Percentiles rank a stretch among this genome's conserved stretches.
Conservation (phyloP, 2,329 filamentous ascomycete genomes). For the Venturia aucupariae region DNA sequence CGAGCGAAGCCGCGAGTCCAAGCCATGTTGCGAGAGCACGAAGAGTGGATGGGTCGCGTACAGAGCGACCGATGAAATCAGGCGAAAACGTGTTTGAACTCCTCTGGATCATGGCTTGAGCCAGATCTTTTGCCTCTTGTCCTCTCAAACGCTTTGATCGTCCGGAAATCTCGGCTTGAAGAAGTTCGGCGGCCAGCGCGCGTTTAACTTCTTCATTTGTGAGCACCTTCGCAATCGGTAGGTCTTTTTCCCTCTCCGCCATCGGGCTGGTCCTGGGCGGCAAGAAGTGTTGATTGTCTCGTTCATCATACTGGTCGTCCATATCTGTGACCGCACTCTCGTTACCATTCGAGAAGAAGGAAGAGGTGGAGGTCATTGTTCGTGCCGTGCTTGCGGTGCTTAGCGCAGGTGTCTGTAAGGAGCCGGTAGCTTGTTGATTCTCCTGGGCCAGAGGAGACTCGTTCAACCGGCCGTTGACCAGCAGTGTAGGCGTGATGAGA, state of each 20-base stretch:
- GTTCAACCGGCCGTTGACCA: constrained; percentile 41
- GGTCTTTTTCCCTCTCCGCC: background rate
- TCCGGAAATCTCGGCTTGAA: constrained; percentile 36
- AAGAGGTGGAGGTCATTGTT: constrained; percentile 7
- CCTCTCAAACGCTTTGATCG: constrained; percentile 31
- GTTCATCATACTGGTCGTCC: constrained; percentile 1
- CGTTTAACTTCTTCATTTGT: constrained; percentile 36
- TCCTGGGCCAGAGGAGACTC: background rate
- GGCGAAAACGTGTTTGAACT: constrained; percentile 25
- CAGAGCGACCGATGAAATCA: background rate
- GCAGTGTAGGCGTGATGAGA: constrained; percentile 50
- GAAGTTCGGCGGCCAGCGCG: constrained; percentile 36
- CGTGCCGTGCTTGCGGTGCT: constrained; percentile 12
- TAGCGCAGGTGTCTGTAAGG: constrained; percentile 7
- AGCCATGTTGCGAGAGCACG: constrained; percentile 10
- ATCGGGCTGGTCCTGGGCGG: background rate
- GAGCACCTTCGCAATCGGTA: constrained; percentile 15
- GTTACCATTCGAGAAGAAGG: background rate
- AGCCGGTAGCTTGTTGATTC: background rate
- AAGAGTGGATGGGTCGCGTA: background rate
- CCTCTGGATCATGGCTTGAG: constrained; percentile 33
- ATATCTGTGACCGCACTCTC: constrained; percentile 1
- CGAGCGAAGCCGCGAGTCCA: constrained; percentile 24
- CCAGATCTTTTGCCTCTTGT: constrained; percentile 38
- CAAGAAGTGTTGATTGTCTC: background rate